A percentile compares a stretch with the other conserved stretches of the same genome.
Conservation (phyloP, 176 grass and related monocot species). For the Aegilops longissima region DNA sequence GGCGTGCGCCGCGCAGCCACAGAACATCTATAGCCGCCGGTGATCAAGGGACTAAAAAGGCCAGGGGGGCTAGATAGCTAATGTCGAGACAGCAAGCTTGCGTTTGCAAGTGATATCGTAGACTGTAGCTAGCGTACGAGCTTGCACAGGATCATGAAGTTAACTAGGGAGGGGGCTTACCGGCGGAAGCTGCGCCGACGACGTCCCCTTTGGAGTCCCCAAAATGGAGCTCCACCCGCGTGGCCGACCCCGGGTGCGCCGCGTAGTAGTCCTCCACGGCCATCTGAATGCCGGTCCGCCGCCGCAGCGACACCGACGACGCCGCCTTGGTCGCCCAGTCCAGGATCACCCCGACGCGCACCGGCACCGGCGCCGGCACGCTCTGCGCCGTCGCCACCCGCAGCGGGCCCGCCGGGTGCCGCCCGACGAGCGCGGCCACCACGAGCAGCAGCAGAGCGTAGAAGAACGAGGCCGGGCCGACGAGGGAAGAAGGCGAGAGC, state of each 20-base stretch:
- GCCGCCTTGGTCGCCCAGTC: not conserved
- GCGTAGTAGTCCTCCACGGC: conserved; percentile 69
- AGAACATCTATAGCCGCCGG: no score
- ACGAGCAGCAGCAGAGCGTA: not conserved
- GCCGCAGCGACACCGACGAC: conserved; percentile 10
- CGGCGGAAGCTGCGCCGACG: conserved; percentile 45
- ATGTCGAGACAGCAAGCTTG: no score
- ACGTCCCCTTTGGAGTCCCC: conserved; percentile 36
- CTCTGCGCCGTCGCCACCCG: conserved; percentile 30
- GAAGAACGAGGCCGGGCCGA: not conserved
- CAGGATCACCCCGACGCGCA: conserved; percentile 65
- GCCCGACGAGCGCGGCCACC: not conserved
- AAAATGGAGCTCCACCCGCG: conserved; percentile 33
- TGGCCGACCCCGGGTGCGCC: not conserved
- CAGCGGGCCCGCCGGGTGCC: no score
- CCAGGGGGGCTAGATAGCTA: no score
- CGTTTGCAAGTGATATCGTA: no score
- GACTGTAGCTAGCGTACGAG: no score
- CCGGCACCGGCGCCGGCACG: not conserved
- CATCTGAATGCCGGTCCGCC: conserved; percentile 43
- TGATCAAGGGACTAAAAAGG: no score
- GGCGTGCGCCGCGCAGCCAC: no score
- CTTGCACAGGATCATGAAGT: no score
- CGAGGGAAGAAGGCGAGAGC: not conserved
- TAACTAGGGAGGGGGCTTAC: conserved; percentile 9